phyloP scores from a whole-genome alignment of 2,329 filamentous ascomycete species.

The Penicillium sp. region DNA sequence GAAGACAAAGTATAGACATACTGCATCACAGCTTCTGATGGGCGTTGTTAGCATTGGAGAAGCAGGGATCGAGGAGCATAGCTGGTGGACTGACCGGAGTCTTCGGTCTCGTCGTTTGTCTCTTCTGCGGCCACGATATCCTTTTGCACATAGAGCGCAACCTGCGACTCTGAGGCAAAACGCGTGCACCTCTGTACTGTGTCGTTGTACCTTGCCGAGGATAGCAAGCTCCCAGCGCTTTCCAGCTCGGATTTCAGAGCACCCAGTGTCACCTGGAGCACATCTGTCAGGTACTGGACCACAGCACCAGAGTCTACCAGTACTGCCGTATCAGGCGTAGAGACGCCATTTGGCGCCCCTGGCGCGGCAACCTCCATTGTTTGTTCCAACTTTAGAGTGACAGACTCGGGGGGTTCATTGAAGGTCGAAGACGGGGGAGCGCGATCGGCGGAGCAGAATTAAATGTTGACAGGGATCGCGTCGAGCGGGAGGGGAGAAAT shows the following conservation, averaged over 20 bases:
- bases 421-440: conserved; percentile 14
- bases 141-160: conserved; percentile 89
- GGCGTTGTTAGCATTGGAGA: conserved; percentile 7
- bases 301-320: conserved; percentile 66
- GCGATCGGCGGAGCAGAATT: conserved; percentile 13
- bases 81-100: conserved; percentile 39
- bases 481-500: conserved; percentile 4
- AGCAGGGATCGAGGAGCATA: background rate
- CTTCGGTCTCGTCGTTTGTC: conserved; percentile 40
- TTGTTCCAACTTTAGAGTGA: conserved; percentile 27
- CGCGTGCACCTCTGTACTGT: conserved; percentile 84
- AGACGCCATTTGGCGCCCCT: conserved; percentile 37
- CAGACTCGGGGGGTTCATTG: conserved; percentile 22
- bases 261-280: conserved; percentile 73
- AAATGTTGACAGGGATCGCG: conserved; percentile 22
- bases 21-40: conserved; percentile 31
- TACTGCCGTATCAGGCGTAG: conserved; percentile 31
- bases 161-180: conserved; percentile 85
- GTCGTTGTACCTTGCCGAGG: conserved; percentile 69
- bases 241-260: conserved; percentile 78
- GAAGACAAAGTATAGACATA: conserved; percentile 79
- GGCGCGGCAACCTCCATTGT: conserved; percentile 41
- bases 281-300: conserved; percentile 69
- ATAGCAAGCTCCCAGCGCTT: conserved; percentile 78
- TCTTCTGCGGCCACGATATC: conserved; percentile 59